Evolutionary conservation across 179 eudicot species (phyloP).

Genomic region (Sideroxylon spinosum): DNA sequence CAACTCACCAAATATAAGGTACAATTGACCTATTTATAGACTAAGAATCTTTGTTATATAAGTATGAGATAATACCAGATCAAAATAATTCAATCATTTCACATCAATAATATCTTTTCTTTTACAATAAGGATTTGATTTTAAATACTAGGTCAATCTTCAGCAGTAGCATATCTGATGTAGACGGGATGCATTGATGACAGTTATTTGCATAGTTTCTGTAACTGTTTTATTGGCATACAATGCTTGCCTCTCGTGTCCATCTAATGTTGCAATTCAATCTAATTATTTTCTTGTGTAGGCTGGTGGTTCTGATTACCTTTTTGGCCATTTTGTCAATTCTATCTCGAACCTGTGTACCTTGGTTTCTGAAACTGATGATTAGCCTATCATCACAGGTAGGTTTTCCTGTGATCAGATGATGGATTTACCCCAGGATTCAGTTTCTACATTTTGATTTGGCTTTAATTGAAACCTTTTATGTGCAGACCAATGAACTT

Average conservation of each 20-base stretch:
- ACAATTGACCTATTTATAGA: no score
- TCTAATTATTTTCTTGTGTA: conserved; percentile 27
- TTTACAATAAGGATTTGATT: no score
- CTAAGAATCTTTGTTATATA: no score
- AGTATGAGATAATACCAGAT: no score
- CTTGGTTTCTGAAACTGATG: conserved; percentile 92
- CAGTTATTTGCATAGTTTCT: background rate
- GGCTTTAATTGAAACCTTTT: conserved; percentile 5
- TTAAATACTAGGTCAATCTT: no score
- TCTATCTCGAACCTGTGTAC: conserved; percentile 73
- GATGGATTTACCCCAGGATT: background rate
- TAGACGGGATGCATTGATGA: background rate
- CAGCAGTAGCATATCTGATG: background rate
- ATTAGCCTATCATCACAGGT: conserved; percentile 92
- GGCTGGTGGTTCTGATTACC: conserved; percentile 67
- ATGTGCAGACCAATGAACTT: conserved; percentile 92
- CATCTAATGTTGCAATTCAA: conserved; percentile 2
- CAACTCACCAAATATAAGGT: no score
- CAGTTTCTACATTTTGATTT: background rate
- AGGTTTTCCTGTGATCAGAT: background rate
- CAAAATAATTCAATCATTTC: no score
- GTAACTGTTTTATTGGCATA: background rate
- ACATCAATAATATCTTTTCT: no score
- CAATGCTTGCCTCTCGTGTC: conserved; percentile 6
- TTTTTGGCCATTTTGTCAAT: conserved; percentile 71